Evolutionary conservation across 2,329 filamentous ascomycete genomes (phyloP), one percentile per base, ranked within the genome.

Genomic region (Botrytis elliptica): DNA sequence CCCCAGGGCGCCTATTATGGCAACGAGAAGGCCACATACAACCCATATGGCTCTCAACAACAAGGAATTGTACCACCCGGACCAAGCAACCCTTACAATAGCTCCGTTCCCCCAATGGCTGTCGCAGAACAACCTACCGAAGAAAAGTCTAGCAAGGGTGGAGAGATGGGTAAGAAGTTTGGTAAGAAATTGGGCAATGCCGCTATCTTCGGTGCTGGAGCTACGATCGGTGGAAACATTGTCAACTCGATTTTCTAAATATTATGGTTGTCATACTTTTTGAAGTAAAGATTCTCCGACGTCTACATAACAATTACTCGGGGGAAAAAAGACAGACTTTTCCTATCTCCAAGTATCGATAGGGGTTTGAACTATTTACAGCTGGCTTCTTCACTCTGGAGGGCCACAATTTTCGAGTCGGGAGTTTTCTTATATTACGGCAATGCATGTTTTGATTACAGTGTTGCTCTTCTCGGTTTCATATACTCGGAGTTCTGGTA

Each of bases 171-270:
- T 73, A 97, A 97, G 90, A 98, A 98, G 85, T 93, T 98, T 83
- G 95, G 95, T 77, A 97, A 97, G 89, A 98, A 98, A 87, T 83
- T 95, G 80, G 95, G 95, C 10, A 90, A 91, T 79, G 87, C 88
- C 63, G 94, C 94, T 42, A 94, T 98, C 78, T 97, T 97, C 79
- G 95, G 95, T 82, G 95, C 95, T 66, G 95, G 95, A 83, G 95
- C 95, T 67, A 96, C 93, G 1, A 92, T 97, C 76, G 95, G 95
- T 81, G 89, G 92, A 78, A 96, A 97, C 81, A 90, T 97, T 81
- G 94, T 97, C 78, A 96, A 97, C 83, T 90, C 91, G 76, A 97
- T 97, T 79, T 96, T 97, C 83, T 97, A 90, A 72, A 22, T 52
- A 66, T 44, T 52, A 10, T 46, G 29, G 29, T 63, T 46, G 25